These are phyloP conservation scores for Yarrowia divulgata DNA, from an alignment of 805 yeast genomes.

Conservation along the genomic window DNA sequence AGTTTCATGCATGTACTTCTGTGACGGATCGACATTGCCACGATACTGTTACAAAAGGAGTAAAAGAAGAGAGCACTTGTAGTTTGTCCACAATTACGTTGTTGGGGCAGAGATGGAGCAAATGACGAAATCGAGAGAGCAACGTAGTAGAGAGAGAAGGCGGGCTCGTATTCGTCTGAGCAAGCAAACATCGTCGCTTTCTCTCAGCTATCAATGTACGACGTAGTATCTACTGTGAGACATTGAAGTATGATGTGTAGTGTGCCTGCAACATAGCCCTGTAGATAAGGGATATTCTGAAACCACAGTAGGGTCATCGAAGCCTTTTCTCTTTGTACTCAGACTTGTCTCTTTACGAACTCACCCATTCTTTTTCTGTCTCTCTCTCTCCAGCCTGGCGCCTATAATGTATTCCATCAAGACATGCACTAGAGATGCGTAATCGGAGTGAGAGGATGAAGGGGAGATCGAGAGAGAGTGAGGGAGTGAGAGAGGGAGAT, in stretches of 20 bases:
- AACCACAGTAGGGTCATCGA: neutral
- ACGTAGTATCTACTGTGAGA: neutral
- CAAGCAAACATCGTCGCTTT: neutral
- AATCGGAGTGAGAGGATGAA: neutral
- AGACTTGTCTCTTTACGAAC: too few relatives aligned
- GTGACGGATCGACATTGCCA: slow-evolving; percentile 14
- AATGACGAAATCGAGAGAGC: neutral
- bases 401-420: slow-evolving; percentile 11
- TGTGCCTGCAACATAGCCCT: neutral
- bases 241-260: neutral
- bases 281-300: slow-evolving; percentile 1
- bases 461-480: neutral
- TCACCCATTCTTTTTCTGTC: neutral
- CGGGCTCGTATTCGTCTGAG: neutral
- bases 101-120: too few relatives aligned
- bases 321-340: neutral
- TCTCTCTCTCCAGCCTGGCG: slow-evolving; percentile 6
- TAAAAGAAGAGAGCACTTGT: neutral
- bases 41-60: neutral
- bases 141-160: neutral
- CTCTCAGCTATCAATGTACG: neutral
- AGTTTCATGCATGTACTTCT: neutral
- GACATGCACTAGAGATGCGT: slow-evolving; percentile 26
- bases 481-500: neutral
- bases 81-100: too few relatives aligned